Evolutionary conservation across 2,329 filamentous ascomycete genomes (phyloP), one percentile per base, ranked within the genome.

Genomic region (Calonectria pauciramosa): DNA sequence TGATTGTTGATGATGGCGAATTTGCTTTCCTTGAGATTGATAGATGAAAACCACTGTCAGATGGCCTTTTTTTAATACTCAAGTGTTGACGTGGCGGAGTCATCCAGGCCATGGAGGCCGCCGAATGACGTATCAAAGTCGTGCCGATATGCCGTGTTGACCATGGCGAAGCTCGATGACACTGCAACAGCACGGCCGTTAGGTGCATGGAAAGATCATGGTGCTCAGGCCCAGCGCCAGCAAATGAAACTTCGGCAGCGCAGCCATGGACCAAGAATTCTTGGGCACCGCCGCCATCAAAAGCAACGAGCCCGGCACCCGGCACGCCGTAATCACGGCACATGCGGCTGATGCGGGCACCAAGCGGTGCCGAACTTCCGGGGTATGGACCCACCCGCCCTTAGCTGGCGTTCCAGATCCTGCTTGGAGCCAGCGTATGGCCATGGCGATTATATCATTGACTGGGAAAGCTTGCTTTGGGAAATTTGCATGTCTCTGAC

Each of bases 281-380:
- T 20, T 56, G 34, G 26, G 38, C n/a, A 41, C 34, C 23, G 56
- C 56, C 34, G 56, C 56, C 36, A 63, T 23, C 56, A 63, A 41
- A 63, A 63, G 56, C 56, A 63, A 44, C 32, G 36, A 63, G 56
- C 14, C 34, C 56, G 56, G 56, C 56, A 41, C 56, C 34, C 56
- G 56, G 56, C 56, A 63, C 56, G 36, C 56, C 56, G 56, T 63
- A 63, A 63, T 63, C 56, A 63, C 56, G 56, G 56, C 56, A 63
- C 34, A 41, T 38, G 26, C 56, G 56, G 56, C 56, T 63, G 32
- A 28, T 63, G 56, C 18, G 56, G 56, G 56, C 56, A 28, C 14
- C 23, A 41, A 26, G 16, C 18, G 23, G 56, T 63, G 56, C 56
- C 56, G 56, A 41, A 63, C 56, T 63, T 63, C 56, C 56, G 56